These are phyloP conservation scores for Smallanthus sonchifolius DNA, from an alignment of 129 eudicot genomes.

Conservation along the genomic window DNA sequence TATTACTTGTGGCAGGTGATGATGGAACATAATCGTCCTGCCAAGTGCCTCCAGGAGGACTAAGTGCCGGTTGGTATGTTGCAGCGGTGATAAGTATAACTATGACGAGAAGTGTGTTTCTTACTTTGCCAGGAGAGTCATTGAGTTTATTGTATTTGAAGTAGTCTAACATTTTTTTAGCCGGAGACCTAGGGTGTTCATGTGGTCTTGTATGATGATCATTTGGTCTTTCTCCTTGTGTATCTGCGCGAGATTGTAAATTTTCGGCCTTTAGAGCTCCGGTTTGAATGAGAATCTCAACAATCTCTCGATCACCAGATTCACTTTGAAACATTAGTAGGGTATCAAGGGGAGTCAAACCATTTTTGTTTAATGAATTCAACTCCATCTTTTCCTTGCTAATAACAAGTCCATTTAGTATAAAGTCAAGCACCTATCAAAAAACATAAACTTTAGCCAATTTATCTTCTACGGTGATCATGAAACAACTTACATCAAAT, in stretches of 20 bases:
- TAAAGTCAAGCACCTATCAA: constrained; percentile 25
- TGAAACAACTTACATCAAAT: constrained; percentile 38
- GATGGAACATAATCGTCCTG: constrained; percentile 23
- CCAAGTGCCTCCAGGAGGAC: constrained; percentile 50
- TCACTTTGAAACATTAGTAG: constrained; percentile 29
- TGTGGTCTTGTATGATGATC: not conserved
- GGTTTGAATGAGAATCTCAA: constrained; percentile 16
- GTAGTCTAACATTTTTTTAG: constrained; percentile 17
- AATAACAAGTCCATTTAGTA: constrained; percentile 20
- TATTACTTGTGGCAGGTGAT: not conserved
- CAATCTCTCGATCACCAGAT: constrained; percentile 28
- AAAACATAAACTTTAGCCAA: not conserved
- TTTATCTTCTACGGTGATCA: too few species aligned
- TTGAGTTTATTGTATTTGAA: constrained; percentile 30
- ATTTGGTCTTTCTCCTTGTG: constrained; percentile 6
- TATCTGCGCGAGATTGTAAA: not conserved
- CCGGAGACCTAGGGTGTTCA: not conserved
- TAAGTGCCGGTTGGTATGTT: constrained; percentile 44
- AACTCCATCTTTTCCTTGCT: constrained; percentile 20
- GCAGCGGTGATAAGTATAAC: constrained; percentile 41
- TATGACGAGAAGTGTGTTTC: constrained; percentile 32
- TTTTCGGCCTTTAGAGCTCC: constrained; percentile 27
- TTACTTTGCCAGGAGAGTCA: constrained; percentile 42
- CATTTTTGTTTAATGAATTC: constrained; percentile 21
- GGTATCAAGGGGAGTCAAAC: constrained; percentile 32